Conservation (phyloP, 495 filamentous ascomycete genomes). For the Darksidea phi region DNA sequence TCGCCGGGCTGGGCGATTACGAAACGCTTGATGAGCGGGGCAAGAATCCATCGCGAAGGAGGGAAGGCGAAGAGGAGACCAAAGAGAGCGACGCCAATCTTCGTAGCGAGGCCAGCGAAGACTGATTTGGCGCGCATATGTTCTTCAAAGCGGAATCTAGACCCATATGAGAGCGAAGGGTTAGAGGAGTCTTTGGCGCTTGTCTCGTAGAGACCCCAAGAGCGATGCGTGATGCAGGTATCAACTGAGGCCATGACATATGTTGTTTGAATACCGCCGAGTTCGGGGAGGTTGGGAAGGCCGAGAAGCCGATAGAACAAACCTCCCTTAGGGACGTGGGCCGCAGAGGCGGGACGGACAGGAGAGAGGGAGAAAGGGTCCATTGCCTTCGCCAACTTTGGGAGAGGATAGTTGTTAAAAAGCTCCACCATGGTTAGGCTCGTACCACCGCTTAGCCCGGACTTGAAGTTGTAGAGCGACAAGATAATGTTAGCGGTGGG, state of each 20-base stretch:
- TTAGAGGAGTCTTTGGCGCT: conserved; percentile 19
- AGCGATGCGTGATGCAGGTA: conserved; percentile 67
- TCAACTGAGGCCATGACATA: conserved; percentile 63
- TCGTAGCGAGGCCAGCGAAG: conserved; percentile 57
- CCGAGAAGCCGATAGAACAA: conserved; percentile 56
- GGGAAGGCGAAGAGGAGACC: conserved; percentile 54
- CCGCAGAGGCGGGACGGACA: conserved; percentile 47
- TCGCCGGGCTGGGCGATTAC: conserved; percentile 62
- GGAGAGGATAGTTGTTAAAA: conserved; percentile 60
- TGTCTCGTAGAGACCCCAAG: conserved; percentile 69
- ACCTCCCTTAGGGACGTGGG: conserved; percentile 35
- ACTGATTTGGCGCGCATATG: conserved; percentile 62
- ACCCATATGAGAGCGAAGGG: conserved; percentile 57
- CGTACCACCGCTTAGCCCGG: conserved; percentile 71
- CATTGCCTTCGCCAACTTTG: conserved; percentile 55
- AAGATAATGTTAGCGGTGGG: conserved; percentile 60
- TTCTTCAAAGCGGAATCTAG: conserved; percentile 69
- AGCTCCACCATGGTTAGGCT: conserved; percentile 62
- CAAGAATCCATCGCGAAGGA: conserved; percentile 50
- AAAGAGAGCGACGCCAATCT: conserved; percentile 53
- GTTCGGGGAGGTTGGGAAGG: conserved; percentile 57
- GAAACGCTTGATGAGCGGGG: conserved; percentile 48
- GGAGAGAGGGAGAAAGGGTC: conserved; percentile 69
- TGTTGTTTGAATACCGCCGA: conserved; percentile 61
- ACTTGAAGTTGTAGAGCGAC: conserved; percentile 60